phyloP scores from a whole-genome alignment of 345 rosid genomes.

The Euclidium syriacum region DNA sequence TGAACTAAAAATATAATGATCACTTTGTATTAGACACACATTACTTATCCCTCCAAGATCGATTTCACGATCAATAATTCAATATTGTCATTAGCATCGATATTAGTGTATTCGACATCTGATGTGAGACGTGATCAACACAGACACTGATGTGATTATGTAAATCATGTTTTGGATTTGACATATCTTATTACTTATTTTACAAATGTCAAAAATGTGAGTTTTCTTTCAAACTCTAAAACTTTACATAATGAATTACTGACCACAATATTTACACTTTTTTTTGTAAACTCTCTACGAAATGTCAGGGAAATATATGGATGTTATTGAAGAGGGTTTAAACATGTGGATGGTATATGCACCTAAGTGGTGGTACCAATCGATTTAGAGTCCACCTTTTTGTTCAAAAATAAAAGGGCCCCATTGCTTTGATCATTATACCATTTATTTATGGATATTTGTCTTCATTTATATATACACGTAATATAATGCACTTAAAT shows the following conservation, averaged over 20 bases:
- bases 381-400: neutral
- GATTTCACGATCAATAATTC: neutral
- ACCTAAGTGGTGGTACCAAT: slow-evolving; percentile 2
- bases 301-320: slow-evolving; percentile 9
- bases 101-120: too few relatives aligned
- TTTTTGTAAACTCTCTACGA: neutral
- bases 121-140: neutral
- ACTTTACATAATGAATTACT: neutral
- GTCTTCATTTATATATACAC: neutral
- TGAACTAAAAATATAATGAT: too few relatives aligned
- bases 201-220: neutral
- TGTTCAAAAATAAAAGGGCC: neutral
- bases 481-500: too few relatives aligned
- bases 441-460: neutral
- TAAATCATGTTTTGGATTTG: neutral
- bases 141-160: neutral
- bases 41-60: neutral
- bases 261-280: neutral
- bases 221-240: neutral
- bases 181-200: neutral
- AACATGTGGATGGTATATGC: slow-evolving; percentile 20
- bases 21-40: neutral
- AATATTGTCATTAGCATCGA: too few relatives aligned
- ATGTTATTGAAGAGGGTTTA: neutral
- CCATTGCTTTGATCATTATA: neutral